phyloP scores from a whole-genome alignment of 495 filamentous ascomycete species.

The Penicillium longicatenatum region DNA sequence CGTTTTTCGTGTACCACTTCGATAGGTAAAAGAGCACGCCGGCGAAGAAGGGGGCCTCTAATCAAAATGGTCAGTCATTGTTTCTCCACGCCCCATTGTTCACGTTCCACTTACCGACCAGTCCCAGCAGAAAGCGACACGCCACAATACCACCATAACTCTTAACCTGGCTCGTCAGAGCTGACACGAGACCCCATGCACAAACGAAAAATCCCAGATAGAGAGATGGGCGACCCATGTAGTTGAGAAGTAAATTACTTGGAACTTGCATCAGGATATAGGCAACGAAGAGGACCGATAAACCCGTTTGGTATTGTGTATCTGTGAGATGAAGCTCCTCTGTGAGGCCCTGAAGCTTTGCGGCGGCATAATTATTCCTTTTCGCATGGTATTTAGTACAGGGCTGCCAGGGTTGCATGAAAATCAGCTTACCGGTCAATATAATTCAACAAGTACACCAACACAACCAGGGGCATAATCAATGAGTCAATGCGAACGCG shows the following conservation, averaged over 20 bases:
- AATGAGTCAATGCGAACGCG: slow-evolving; percentile 50
- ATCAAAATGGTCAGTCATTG: slow-evolving; percentile 1
- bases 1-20: slow-evolving; percentile 61
- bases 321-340: slow-evolving; percentile 43
- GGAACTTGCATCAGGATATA: slow-evolving; percentile 60
- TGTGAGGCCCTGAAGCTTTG: slow-evolving; percentile 55
- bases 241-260: slow-evolving; percentile 62
- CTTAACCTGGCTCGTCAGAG: slow-evolving; percentile 53
- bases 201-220: slow-evolving; percentile 54
- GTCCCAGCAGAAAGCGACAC: slow-evolving; percentile 53
- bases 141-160: slow-evolving; percentile 55
- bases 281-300: slow-evolving; percentile 56
- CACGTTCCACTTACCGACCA: slow-evolving; percentile 35
- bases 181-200: slow-evolving; percentile 56
- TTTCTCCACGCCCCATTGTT: background rate
- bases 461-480: slow-evolving; percentile 58
- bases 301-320: slow-evolving; percentile 48
- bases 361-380: slow-evolving; percentile 59
- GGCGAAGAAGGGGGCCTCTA: slow-evolving; percentile 55
- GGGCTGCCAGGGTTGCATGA: background rate
- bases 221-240: slow-evolving; percentile 51
- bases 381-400: slow-evolving; percentile 15
- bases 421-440: slow-evolving; percentile 46
- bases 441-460: slow-evolving; percentile 60
- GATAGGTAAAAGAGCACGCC: slow-evolving; percentile 57